Evolutionary conservation across 352 stramenopile genomes (phyloP), one percentile per base, ranked within the genome.

Genomic region (Phytophthora capsici): DNA sequence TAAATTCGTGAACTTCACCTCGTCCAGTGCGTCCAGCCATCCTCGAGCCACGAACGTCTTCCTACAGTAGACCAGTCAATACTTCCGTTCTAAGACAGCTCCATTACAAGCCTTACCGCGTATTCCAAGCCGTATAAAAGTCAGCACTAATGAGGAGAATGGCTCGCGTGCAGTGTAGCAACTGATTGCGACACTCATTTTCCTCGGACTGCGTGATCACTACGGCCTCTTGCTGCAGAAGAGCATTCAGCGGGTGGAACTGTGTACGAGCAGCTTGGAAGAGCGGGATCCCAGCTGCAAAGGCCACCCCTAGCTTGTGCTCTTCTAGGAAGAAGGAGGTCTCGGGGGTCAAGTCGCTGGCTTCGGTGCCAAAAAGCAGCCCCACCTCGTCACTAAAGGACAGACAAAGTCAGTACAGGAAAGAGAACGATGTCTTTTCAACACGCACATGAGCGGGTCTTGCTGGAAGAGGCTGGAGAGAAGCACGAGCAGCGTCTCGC

Each of bases 71-170:
- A 16, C 9, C 22, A 38, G 23, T 63, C 25, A 51, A 28, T 20
- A 52, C 34, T n/a, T 38, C 19, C 43, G 6, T 9, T 30, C 9
- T 19, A 36, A 3, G 3, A 16, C 10, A 57, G 9, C 48, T 51
- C 4, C 19, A 25, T 34, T 14, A 17, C 48, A n/a, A 25, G 17
- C 12, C 70, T 37, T 57, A 93, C 80, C 86, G 73, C 40, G 80
- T 84, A 57, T 95, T 95, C 84, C 82, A 95, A 16, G 84, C 86
- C n/a, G 86, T 89, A 66, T 95, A 93, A 56, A 89, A 95, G 65
- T 95, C 86, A 26, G 84, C 84, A 30, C 73, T 89, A 45, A 95
- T 83, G 38, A 93, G 77, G 52, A 95, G 57, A 59, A 93, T 78
- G 5, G 77, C 80, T 8, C 84, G 79, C 6, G 84, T 87, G 60